Evolutionary conservation across 768 basidiomycete genomes (phyloP).

Genomic region (Tricholomella constricta): DNA sequence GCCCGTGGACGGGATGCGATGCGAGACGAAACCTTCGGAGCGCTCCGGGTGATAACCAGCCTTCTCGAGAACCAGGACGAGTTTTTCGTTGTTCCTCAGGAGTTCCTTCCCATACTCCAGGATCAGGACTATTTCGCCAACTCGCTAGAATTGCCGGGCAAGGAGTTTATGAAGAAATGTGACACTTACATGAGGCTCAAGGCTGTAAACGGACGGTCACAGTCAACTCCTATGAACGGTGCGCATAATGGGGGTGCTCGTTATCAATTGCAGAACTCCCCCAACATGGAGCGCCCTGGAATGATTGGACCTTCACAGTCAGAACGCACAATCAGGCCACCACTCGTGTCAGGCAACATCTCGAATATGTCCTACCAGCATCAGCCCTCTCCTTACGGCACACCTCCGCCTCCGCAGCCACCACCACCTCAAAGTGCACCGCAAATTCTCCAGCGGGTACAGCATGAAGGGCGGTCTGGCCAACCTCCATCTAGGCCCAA

Average conservation of each 20-base stretch:
- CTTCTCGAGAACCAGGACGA: slow-evolving; percentile 94
- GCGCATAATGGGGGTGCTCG: slow-evolving; percentile 44
- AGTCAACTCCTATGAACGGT: slow-evolving; percentile 38
- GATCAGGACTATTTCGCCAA: slow-evolving; percentile 93
- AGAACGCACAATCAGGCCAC: slow-evolving; percentile 41
- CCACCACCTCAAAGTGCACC: slow-evolving; percentile 20
- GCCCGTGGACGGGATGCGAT: slow-evolving; percentile 82
- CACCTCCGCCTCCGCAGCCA: slow-evolving; percentile 49
- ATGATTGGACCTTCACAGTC: slow-evolving; percentile 41
- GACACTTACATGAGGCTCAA: slow-evolving; percentile 85
- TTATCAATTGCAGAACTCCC: slow-evolving; percentile 37
- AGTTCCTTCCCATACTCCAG: slow-evolving; percentile 82
- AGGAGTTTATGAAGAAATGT: slow-evolving; percentile 95
- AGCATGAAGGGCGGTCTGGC: slow-evolving; percentile 46
- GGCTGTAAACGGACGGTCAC: slow-evolving; percentile 56
- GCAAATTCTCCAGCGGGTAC: slow-evolving; percentile 14
- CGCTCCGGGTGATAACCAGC: slow-evolving; percentile 82
- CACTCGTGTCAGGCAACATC: slow-evolving; percentile 33
- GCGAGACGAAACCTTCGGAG: slow-evolving; percentile 90
- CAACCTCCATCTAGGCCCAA: slow-evolving; percentile 40
- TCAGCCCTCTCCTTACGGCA: slow-evolving; percentile 29
- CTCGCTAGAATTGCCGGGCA: slow-evolving; percentile 85
- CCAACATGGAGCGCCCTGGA: slow-evolving; percentile 49
- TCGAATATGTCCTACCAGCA: slow-evolving; percentile 43
- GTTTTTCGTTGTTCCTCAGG: slow-evolving; percentile 91